phyloP scores from a whole-genome alignment of 2,329 filamentous ascomycete species.

The Clarireedia sp. region DNA sequence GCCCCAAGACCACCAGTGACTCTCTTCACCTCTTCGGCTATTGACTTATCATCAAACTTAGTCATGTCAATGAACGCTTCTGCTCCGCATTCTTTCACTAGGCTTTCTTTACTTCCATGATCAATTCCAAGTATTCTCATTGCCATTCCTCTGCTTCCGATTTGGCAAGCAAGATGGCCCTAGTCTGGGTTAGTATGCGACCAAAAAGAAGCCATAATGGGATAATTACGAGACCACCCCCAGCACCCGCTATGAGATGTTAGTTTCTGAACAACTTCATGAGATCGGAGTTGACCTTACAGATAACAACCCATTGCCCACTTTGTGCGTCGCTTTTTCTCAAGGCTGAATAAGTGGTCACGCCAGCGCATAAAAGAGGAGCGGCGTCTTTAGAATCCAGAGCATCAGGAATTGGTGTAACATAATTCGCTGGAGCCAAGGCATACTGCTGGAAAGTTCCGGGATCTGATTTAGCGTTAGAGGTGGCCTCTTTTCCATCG shows the following conservation, averaged over 20 bases:
- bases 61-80: slow-evolving; percentile 60
- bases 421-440: slow-evolving; percentile 56
- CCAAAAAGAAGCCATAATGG: neutral
- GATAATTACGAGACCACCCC: slow-evolving; percentile 44
- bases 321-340: slow-evolving; percentile 48
- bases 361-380: slow-evolving; percentile 59
- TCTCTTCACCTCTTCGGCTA: slow-evolving; percentile 47
- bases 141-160: slow-evolving; percentile 52
- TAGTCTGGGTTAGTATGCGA: slow-evolving; percentile 7
- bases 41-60: slow-evolving; percentile 39
- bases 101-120: slow-evolving; percentile 49
- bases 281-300: slow-evolving; percentile 17
- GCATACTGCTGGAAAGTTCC: slow-evolving; percentile 69
- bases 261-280: slow-evolving; percentile 13
- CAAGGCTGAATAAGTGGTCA: slow-evolving; percentile 60
- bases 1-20: slow-evolving; percentile 52
- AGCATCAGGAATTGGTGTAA: slow-evolving; percentile 59
- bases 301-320: slow-evolving; percentile 29
- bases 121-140: slow-evolving; percentile 60
- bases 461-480: slow-evolving; percentile 31
- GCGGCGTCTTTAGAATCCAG: slow-evolving; percentile 53
- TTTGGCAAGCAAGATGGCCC: slow-evolving; percentile 55
- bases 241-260: slow-evolving; percentile 40
- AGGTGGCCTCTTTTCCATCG: neutral
- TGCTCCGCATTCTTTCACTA: slow-evolving; percentile 52